Base-by-base conservation (phyloP, 768 basidiomycete species). In the Lactarius evosmus region DNA sequence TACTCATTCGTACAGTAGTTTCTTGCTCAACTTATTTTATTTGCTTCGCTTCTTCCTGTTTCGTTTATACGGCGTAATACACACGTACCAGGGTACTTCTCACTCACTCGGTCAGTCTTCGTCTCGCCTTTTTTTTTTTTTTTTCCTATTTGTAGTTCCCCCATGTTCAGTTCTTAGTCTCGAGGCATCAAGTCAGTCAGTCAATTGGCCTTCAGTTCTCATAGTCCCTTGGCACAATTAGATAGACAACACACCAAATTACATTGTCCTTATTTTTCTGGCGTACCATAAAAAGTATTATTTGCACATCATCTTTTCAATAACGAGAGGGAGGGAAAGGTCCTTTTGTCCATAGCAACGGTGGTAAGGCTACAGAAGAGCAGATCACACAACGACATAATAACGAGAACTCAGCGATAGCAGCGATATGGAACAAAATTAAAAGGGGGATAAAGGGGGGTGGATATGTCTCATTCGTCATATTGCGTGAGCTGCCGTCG, bases 401-500 rank as follows among this genome's bases (percentile, higher is more conserved):
- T 32, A 55, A 44, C 27, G 61, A 41, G 50, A 57, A 34, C 25
- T 16, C 29, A 53, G 29, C 27, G 51, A 59, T 27, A 62, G 25
- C 36, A 52, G 57, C 22, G 27, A 34, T 32, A n/a, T 30, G 56
- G 9, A 32, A 56, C 11, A 4, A 58, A 49, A 25, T n/a, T n/a
- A n/a, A n/a, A n/a, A n/a, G n/a, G n/a, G n/a, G n/a, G n/a, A n/a
- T n/a, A n/a, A n/a, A n/a, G n/a, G n/a, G n/a, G n/a, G n/a, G n/a
- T n/a, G n/a, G 8, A 44, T n/a, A 53, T 19, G 22, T 16, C n/a
- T 71, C 66, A 84, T 68, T 85, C 84, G 69, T 83, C 85, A 65
- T 85, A 86, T 78, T 85, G 83, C 8, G 83, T 86, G 61, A 86
- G 78, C 85, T 85, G 66, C 34, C 58, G 34, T 54, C 68, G 16